A percentile compares a stretch with the other conserved stretches of the same genome.
These are phyloP conservation scores for Wallacemonas sp. DNA, from an alignment of 208 protist species.

Conservation along the genomic window DNA sequence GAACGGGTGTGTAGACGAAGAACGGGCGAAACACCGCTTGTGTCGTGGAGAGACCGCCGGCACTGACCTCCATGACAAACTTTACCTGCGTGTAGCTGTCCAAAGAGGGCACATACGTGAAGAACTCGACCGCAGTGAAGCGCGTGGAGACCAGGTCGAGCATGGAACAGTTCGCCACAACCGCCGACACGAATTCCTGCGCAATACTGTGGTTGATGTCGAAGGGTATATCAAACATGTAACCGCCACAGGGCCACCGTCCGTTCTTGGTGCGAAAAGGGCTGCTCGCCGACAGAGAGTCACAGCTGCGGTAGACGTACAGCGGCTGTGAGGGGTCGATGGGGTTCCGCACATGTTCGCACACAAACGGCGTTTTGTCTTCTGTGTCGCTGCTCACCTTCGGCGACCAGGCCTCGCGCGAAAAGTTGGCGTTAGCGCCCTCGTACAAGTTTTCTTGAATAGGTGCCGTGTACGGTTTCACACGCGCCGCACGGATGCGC, in stretches of 20 bases:
- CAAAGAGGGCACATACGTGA: slow-evolving; percentile 20
- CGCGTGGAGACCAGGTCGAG: slow-evolving; percentile 24
- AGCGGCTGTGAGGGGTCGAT: slow-evolving; percentile 5
- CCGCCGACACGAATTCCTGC: background rate
- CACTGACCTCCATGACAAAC: slow-evolving; percentile 20
- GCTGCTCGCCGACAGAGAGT: background rate
- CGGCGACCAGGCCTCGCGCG: background rate
- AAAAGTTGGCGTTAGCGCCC: background rate
- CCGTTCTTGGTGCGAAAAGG: too few species aligned
- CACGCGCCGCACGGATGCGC: slow-evolving; percentile 29
- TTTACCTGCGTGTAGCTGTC: slow-evolving; percentile 19
- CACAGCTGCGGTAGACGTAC: slow-evolving; percentile 9
- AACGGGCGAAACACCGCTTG: slow-evolving; percentile 6
- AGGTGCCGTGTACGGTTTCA: slow-evolving; percentile 2
- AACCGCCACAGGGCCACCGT: slow-evolving; percentile 36
- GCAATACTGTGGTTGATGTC: background rate
- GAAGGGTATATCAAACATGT: slow-evolving; percentile 36
- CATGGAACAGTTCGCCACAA: slow-evolving; percentile 18
- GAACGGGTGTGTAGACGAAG: slow-evolving; percentile 15
- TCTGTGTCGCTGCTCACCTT: background rate
- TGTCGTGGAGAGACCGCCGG: slow-evolving; percentile 12
- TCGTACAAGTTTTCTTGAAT: slow-evolving; percentile 23
- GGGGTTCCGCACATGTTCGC: slow-evolving; percentile 4
- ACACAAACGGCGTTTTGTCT: background rate
- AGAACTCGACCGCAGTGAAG: slow-evolving; percentile 20